Conservation (phyloP, 129 eudicot genomes). For the Ambrosia trifida region DNA sequence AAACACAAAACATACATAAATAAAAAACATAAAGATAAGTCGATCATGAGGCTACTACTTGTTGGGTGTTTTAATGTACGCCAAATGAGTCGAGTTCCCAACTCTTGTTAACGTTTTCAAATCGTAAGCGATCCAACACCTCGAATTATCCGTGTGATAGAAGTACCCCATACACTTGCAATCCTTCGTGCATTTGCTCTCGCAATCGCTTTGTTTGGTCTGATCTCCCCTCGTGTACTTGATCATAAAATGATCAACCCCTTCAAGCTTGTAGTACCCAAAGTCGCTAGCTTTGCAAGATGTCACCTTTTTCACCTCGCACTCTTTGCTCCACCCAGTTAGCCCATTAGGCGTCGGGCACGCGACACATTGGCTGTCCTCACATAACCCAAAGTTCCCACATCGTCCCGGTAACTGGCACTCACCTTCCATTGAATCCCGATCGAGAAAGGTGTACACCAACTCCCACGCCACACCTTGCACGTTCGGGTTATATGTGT, state of each 20-base stretch:
- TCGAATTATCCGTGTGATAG: conserved; percentile 35
- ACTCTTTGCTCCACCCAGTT: conserved; percentile 25
- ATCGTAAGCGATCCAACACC: conserved; percentile 57
- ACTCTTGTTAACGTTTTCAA: conserved; percentile 39
- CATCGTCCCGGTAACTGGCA: conserved; percentile 11
- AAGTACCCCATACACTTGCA: conserved; percentile 59
- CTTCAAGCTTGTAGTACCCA: conserved; percentile 39
- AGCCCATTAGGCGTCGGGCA: conserved; percentile 10
- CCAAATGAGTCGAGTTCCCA: conserved; percentile 39
- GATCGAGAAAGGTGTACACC: conserved; percentile 24
- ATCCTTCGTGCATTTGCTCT: conserved; percentile 38
- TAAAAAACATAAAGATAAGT: too few relatives aligned
- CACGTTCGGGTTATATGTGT: conserved; percentile 21
- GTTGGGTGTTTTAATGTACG: conserved; percentile 39
- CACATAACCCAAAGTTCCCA: conserved; percentile 21
- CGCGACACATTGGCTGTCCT: conserved; percentile 21
- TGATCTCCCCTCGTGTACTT: conserved; percentile 41
- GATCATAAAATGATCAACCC: conserved; percentile 49
- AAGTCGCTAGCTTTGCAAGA: conserved; percentile 30
- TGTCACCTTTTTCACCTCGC: conserved; percentile 27
- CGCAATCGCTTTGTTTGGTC: conserved; percentile 31
- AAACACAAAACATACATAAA: too few relatives aligned
- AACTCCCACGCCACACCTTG: conserved; percentile 28
- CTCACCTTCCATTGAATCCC: conserved; percentile 4
- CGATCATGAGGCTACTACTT: not conserved